These are phyloP conservation scores for Beauveria bassiana DNA, from an alignment of 2,329 filamentous ascomycete genomes.

Conservation along the genomic window DNA sequence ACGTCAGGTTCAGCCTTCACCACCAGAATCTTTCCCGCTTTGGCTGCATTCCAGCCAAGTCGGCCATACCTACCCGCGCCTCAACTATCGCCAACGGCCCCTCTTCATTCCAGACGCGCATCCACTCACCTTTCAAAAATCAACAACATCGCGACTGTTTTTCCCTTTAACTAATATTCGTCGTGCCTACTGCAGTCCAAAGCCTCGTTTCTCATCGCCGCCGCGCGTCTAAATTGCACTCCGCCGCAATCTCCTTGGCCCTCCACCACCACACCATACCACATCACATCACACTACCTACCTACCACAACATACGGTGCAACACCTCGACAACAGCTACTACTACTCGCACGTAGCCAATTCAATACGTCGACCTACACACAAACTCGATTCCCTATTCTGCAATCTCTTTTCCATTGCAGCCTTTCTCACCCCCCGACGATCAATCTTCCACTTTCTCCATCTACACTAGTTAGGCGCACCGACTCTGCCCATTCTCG, in stretches of 20 bases:
- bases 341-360: not conserved
- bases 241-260: constrained; percentile 2
- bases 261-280: not conserved
- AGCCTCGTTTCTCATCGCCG: not conserved
- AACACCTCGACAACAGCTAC: constrained; percentile 2
- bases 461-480: not conserved
- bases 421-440: not conserved
- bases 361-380: not conserved
- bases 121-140: not conserved
- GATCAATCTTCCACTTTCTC: not conserved
- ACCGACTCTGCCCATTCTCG: not conserved
- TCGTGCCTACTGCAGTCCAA: not conserved
- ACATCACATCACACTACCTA: not conserved
- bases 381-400: not conserved
- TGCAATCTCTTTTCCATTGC: not conserved
- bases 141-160: constrained; percentile 4
- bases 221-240: constrained; percentile 6
- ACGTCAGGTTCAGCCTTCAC: not conserved
- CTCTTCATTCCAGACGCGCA: constrained; percentile 11
- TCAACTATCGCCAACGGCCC: not conserved
- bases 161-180: not conserved
- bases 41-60: constrained; percentile 2
- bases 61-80: not conserved
- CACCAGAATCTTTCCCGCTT: not conserved
- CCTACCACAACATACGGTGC: not conserved